Evolutionary conservation across 495 filamentous ascomycete genomes (phyloP), one percentile per base, ranked within the genome.

Genomic region (Hypoxylon fragiforme): DNA sequence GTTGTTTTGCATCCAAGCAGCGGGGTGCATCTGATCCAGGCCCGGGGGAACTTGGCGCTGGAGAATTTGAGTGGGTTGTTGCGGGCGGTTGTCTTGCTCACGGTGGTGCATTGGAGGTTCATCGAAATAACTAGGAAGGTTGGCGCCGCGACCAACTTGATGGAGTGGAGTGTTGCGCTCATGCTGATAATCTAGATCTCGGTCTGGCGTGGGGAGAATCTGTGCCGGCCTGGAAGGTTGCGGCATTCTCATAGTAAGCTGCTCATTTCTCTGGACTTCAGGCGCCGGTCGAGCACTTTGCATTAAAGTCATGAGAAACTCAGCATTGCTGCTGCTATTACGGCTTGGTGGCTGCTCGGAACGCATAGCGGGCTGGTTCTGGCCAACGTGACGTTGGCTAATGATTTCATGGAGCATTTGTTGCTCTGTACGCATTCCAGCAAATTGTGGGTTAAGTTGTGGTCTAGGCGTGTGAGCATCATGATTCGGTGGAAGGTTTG

Each of bases 221-320:
- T 68, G 63, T 6, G 60, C 63, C 19, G 65, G 72, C 39, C 60
- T 50, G 14, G 72, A 75, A 20, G 70, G 67, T 22, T 69, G 68
- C 39, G 64, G 66, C 56, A 70, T 70, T 45, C 66, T 69, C 65
- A 62, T 66, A 28, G 60, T 48, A 20, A 66, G 65, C 39, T 72
- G 70, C 41, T 77, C 73, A 7, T 67, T 74, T 46, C 78, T 69
- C 15, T 72, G 70, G 13, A 64, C 62, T 13, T 81, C 78, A 0
- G 76, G 72, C 6, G 67, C 64, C 22, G 65, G 60, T 30, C 73
- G 71, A 13, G 69, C 67, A 54, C 70, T 70, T 50, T 78, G 75
- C 80, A 83, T 81, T 2, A 83, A 69, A 24, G 69, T 70, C 68
- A 83, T 80, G 28, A 83, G 72, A 45, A 81, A 83, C 36, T 80